phyloP scores from a whole-genome alignment of 2,329 filamentous ascomycete genomes.

The Hypoxylon sp. region DNA sequence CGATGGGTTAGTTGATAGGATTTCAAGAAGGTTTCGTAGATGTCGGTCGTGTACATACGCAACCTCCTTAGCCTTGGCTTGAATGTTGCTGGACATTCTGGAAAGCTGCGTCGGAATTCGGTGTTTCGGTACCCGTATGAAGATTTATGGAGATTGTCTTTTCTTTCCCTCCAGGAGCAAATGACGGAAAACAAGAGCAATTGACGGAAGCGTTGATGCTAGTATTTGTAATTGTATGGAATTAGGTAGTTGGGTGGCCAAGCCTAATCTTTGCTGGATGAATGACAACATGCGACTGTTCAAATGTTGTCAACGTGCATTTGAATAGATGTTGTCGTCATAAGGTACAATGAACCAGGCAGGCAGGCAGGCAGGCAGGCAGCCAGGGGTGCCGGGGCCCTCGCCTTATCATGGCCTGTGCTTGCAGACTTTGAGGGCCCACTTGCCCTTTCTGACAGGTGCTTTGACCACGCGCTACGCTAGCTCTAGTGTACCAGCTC shows the following conservation, averaged over 20 bases:
- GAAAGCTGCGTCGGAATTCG: not conserved
- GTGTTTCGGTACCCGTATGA: not conserved
- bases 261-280: not conserved
- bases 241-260: no score
- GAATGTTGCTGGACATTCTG: slow-evolving; percentile 52
- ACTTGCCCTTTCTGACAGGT: slow-evolving; percentile 32
- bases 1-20: slow-evolving; percentile 24
- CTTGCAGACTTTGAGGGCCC: slow-evolving; percentile 11
- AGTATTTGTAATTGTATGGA: not conserved
- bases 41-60: slow-evolving; percentile 58
- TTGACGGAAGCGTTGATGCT: not conserved
- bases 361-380: no score
- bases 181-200: not conserved
- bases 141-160: not conserved
- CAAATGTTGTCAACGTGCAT: slow-evolving; percentile 20
- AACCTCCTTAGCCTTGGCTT: slow-evolving; percentile 64
- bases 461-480: slow-evolving; percentile 21
- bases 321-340: slow-evolving; percentile 38
- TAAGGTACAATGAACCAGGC: slow-evolving; percentile 3
- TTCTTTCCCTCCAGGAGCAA: not conserved
- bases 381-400: not conserved
- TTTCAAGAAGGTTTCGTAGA: not conserved
- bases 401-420: not conserved
- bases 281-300: slow-evolving; percentile 21
- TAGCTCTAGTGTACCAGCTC: no score